phyloP scores from a whole-genome alignment of 1,284 basidiomycete genomes.

The Omphalotus olearius region DNA sequence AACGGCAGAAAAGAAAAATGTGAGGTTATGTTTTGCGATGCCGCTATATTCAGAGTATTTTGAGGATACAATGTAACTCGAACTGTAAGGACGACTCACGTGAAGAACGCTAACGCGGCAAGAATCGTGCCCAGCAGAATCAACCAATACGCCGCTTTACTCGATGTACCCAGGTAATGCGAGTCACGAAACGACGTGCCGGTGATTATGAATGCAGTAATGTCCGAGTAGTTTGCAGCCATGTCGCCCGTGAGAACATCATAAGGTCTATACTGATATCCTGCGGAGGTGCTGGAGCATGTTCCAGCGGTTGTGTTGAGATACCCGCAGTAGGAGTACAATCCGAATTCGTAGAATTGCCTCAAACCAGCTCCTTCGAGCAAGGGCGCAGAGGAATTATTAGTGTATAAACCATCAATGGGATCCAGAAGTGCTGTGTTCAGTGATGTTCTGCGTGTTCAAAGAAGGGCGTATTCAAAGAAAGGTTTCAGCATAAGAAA shows the following conservation, averaged over 20 bases:
- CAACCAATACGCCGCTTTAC: slow-evolving; percentile 71
- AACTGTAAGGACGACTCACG: no score
- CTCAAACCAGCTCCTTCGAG: slow-evolving; percentile 55
- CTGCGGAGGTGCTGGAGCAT: slow-evolving; percentile 61
- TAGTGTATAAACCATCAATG: slow-evolving; percentile 63
- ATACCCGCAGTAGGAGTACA: slow-evolving; percentile 76
- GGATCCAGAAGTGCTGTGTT: slow-evolving; percentile 49
- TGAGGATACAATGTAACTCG: no score
- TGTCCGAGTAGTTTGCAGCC: slow-evolving; percentile 51
- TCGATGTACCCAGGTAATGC: slow-evolving; percentile 54
- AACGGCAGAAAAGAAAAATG: slow-evolving; percentile 65
- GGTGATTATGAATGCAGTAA: slow-evolving; percentile 52
- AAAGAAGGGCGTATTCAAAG: no score
- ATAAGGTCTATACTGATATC: slow-evolving; percentile 57
- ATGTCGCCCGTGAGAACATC: slow-evolving; percentile 62
- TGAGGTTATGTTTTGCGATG: slow-evolving; percentile 55
- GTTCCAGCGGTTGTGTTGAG: slow-evolving; percentile 53
- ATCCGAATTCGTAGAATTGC: slow-evolving; percentile 68
- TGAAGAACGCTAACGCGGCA: slow-evolving; percentile 58
- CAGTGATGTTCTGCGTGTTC: slow-evolving; percentile 44
- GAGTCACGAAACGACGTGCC: slow-evolving; percentile 57
- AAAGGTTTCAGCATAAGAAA: slow-evolving; percentile 10
- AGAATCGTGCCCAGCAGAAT: slow-evolving; percentile 68
- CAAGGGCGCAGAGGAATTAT: slow-evolving; percentile 61
- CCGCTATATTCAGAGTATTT: slow-evolving; percentile 44